Percentiles rank a stretch among this genome's conserved stretches.
Conservation (phyloP, 2,329 filamentous ascomycete genomes). For the Trichophaea hybrida region DNA sequence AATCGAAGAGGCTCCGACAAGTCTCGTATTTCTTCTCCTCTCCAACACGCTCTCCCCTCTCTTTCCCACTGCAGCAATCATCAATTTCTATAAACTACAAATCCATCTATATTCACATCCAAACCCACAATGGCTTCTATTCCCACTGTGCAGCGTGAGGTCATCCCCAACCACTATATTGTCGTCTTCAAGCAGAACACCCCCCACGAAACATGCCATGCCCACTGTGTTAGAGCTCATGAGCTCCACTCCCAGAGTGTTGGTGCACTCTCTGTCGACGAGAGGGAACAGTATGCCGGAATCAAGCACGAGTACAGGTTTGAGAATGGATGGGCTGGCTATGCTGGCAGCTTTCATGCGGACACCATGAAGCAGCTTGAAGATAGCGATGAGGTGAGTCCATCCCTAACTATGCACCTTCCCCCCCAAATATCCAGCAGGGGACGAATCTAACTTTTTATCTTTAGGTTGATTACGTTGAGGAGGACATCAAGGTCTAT, state of each 20-base stretch:
- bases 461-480: slow-evolving; percentile 7
- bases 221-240: slow-evolving; percentile 7
- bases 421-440: neutral
- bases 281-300: neutral
- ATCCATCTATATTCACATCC: too few species aligned
- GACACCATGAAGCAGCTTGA: slow-evolving; percentile 6
- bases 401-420: neutral
- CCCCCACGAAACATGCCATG: slow-evolving; percentile 5
- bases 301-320: slow-evolving; percentile 10
- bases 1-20: too few species aligned
- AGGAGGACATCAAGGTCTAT: slow-evolving; percentile 12
- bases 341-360: slow-evolving; percentile 11
- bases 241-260: slow-evolving; percentile 4
- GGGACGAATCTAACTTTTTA: neutral
- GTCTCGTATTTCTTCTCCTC: too few species aligned
- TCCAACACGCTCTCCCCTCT: too few species aligned
- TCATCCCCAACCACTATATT: slow-evolving; percentile 19
- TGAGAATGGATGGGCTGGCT: slow-evolving; percentile 7
- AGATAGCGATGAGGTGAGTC: neutral
- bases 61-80: too few species aligned
- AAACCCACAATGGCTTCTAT: neutral
- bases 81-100: too few species aligned
- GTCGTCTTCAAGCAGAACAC: slow-evolving; percentile 17
- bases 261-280: neutral
- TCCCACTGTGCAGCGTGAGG: neutral